phyloP scores from a whole-genome alignment of 345 rosid genomes.

The Acer yangbiense region DNA sequence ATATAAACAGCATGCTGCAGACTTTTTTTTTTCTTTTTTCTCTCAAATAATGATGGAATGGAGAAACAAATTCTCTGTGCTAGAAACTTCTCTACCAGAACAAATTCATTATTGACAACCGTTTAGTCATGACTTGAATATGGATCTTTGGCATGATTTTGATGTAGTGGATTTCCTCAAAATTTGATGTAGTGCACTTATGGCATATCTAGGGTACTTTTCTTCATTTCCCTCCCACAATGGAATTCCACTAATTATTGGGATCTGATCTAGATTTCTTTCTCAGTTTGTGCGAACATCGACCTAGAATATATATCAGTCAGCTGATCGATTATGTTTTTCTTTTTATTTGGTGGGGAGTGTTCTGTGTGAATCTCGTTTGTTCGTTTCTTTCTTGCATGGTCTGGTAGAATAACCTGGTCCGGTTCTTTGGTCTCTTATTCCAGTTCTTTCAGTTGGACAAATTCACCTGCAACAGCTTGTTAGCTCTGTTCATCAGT shows the following conservation, averaged over 20 bases:
- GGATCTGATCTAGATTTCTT: background rate
- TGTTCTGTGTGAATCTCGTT: background rate
- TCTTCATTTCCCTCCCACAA: background rate
- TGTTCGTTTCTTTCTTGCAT: background rate
- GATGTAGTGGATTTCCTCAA: background rate
- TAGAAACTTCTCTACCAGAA: background rate
- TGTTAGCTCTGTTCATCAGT: background rate
- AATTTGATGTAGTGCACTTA: too few relatives aligned
- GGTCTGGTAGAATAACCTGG: background rate
- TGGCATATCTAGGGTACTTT: background rate
- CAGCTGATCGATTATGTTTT: background rate
- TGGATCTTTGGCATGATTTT: background rate
- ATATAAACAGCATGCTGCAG: background rate
- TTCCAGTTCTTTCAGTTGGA: background rate
- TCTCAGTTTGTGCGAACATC: background rate
- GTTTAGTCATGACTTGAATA: background rate
- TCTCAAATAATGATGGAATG: background rate
- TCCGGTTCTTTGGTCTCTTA: background rate
- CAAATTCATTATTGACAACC: background rate
- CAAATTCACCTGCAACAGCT: background rate
- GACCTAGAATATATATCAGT: background rate
- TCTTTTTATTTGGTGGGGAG: background rate
- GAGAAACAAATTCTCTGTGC: conserved; percentile 1
- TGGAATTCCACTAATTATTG: background rate
- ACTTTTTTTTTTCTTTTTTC: background rate